Conservation (phyloP, 1,284 basidiomycete genomes). For the Apiotrichum akiyoshidainum region DNA sequence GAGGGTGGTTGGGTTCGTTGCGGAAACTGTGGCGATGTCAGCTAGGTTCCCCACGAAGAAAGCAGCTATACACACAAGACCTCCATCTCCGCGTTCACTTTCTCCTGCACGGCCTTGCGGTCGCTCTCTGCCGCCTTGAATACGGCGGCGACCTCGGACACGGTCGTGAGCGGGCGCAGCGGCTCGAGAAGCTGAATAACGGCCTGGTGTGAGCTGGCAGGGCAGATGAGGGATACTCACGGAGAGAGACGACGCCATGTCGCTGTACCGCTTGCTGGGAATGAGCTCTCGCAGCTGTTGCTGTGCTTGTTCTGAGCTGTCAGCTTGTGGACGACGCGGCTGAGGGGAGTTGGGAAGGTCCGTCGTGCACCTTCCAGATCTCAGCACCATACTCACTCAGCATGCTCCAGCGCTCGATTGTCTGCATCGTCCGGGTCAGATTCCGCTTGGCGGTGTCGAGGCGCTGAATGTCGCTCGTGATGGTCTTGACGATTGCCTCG, state of each 20-base stretch:
- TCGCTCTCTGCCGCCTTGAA: conserved; percentile 74
- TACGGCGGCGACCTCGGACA: conserved; percentile 70
- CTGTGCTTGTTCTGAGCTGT: conserved; percentile 67
- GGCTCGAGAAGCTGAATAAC: conserved; percentile 75
- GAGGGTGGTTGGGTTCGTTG: conserved; percentile 67
- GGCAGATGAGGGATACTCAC: not conserved
- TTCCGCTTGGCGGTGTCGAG: conserved; percentile 94
- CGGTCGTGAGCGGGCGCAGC: conserved; percentile 70
- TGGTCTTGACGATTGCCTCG: conserved; percentile 89
- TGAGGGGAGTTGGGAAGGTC: too few relatives aligned
- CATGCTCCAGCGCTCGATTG: conserved; percentile 87
- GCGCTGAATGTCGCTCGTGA: conserved; percentile 94
- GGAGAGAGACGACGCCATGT: conserved; percentile 75
- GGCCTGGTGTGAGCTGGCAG: conserved; percentile 56
- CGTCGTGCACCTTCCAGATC: not conserved
- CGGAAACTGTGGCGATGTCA: conserved; percentile 60
- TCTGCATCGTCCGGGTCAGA: conserved; percentile 81
- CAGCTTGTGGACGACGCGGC: not conserved
- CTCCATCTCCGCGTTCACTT: conserved; percentile 84
- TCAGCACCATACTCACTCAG: conserved; percentile 61
- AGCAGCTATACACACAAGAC: conserved; percentile 63
- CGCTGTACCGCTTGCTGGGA: conserved; percentile 70
- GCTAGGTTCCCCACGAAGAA: too few relatives aligned
- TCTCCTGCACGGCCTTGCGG: conserved; percentile 69
- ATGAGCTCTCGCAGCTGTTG: conserved; percentile 75